These are phyloP conservation scores for Pestalotiopsis fici DNA, from an alignment of 2,329 filamentous ascomycete genomes.

Conservation along the genomic window DNA sequence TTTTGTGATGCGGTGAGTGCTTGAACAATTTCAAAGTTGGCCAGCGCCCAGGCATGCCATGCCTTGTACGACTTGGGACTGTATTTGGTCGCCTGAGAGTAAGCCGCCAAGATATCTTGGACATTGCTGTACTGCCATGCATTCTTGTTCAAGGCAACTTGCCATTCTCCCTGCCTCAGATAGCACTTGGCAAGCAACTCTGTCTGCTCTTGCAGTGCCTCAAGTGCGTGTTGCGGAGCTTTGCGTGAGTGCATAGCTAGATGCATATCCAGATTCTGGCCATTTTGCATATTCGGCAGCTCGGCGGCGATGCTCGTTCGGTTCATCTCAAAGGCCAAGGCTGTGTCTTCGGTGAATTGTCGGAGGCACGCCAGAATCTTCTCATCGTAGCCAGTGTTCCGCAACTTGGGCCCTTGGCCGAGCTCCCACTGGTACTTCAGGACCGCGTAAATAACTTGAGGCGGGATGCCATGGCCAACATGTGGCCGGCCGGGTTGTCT, in stretches of 20 bases:
- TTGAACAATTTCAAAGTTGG: conserved; percentile 98
- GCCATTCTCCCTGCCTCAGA: conserved; percentile 95
- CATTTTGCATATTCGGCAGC: conserved; percentile 49
- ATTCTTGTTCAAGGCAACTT: conserved; percentile 80
- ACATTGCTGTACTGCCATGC: conserved; percentile 89
- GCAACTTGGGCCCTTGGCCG: conserved; percentile 59
- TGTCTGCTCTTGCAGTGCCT: conserved; percentile 59
- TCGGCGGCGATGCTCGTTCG: conserved; percentile 49
- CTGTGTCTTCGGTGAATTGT: conserved; percentile 62
- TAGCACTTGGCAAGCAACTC: conserved; percentile 91
- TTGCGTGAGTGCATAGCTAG: conserved; percentile 6
- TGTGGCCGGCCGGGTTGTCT: conserved; percentile 17
- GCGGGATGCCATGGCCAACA: conserved; percentile 46
- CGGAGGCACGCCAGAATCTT: conserved; percentile 60
- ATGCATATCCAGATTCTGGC: conserved; percentile 33
- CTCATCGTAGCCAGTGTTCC: conserved; percentile 47
- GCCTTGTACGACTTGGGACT: conserved; percentile 98
- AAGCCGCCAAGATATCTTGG: conserved; percentile 86
- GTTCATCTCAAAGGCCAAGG: conserved; percentile 54
- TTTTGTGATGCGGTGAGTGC: conserved; percentile 65
- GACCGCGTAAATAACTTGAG: conserved; percentile 92
- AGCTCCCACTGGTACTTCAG: conserved; percentile 96
- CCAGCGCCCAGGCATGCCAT: conserved; percentile 97
- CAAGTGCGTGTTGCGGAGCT: conserved; percentile 37
- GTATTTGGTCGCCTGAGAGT: conserved; percentile 88